phyloP scores from a whole-genome alignment of 305 asterid species.

The Fraxinus floribunda region DNA sequence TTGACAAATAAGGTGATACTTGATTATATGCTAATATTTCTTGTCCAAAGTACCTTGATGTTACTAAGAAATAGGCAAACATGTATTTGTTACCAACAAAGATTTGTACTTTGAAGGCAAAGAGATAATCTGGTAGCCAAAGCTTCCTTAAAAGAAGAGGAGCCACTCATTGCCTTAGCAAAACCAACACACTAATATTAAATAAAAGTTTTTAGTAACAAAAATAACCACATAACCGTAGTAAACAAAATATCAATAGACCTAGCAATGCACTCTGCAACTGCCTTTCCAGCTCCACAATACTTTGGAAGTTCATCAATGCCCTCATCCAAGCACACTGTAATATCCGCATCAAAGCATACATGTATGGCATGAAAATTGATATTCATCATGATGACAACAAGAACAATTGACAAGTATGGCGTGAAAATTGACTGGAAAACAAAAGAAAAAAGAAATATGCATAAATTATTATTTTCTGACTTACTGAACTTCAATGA shows the following conservation, averaged over 20 bases:
- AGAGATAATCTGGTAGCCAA: slow-evolving; percentile 81
- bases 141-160: slow-evolving; percentile 91
- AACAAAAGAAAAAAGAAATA: too few relatives aligned
- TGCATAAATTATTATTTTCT: too few relatives aligned
- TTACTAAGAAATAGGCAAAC: too few relatives aligned
- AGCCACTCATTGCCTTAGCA: slow-evolving; percentile 86
- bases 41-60: neutral
- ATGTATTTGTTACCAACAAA: neutral
- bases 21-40: neutral
- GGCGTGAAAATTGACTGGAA: too few relatives aligned
- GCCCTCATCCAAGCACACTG: too few relatives aligned
- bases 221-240: neutral
- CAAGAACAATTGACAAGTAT: too few relatives aligned
- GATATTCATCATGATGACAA: too few relatives aligned
- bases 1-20: neutral
- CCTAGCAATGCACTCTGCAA: slow-evolving; percentile 95
- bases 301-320: too few relatives aligned
- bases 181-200: slow-evolving; percentile 13
- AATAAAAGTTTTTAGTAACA: neutral
- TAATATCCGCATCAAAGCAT: too few relatives aligned
- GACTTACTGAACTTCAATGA: too few relatives aligned
- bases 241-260: slow-evolving; percentile 18
- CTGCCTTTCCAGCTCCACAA: slow-evolving; percentile 45
- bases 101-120: slow-evolving; percentile 69
- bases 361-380: too few relatives aligned